Evolutionary conservation across 2,329 filamentous ascomycete genomes (phyloP).

Genomic region (Colletotrichum sp.): DNA sequence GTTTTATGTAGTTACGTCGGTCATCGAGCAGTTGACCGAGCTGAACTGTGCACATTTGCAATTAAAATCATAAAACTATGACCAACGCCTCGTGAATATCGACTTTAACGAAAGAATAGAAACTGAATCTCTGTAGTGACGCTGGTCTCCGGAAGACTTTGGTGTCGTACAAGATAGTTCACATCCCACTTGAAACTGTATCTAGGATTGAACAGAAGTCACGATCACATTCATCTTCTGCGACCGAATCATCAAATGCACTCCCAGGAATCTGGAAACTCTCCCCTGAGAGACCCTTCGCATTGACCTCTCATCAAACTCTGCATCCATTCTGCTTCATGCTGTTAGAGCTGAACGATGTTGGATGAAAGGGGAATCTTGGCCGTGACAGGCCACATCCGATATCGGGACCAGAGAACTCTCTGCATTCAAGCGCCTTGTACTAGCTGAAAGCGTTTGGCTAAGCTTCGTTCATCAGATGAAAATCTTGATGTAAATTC

Average conservation of each 20-base stretch:
- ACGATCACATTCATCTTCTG: not conserved
- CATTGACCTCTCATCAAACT: not conserved
- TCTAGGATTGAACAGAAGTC: not conserved
- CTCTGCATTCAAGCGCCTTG: not conserved
- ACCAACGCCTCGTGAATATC: not conserved
- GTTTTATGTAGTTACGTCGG: not conserved
- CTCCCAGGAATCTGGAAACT: not conserved
- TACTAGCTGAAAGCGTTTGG: not conserved
- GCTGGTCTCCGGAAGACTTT: not conserved
- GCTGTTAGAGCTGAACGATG: not conserved
- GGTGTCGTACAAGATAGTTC: not conserved
- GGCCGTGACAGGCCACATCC: not conserved
- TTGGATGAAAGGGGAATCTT: not conserved
- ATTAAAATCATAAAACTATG: not conserved
- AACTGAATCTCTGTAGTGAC: not conserved
- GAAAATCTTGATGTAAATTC: not conserved
- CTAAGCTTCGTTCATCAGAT: not conserved
- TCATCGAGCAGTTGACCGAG: not conserved
- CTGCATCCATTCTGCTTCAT: not conserved
- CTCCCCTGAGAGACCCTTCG: not conserved
- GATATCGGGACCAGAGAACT: not conserved
- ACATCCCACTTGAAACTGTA: not conserved
- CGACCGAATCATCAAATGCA: not conserved
- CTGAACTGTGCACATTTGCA: not conserved
- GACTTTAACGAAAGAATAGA: not conserved